These are phyloP conservation scores for Podila horticola DNA, from an alignment of 192 early-diverging fungal genomes.

Conservation along the genomic window DNA sequence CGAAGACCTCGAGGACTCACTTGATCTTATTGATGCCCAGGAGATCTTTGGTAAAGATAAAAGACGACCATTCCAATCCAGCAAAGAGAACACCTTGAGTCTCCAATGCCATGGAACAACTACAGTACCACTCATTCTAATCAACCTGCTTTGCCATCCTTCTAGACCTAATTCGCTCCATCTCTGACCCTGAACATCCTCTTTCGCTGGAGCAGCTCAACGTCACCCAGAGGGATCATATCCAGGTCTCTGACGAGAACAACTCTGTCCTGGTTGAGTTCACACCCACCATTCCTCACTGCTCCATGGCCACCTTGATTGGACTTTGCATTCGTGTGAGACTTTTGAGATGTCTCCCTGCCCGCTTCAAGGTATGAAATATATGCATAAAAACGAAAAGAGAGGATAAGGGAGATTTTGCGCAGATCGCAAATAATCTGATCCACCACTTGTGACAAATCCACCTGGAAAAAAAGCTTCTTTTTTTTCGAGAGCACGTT, in stretches of 20 bases:
- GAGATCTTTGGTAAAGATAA: slow-evolving; percentile 83
- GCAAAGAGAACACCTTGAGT: no score
- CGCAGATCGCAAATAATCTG: not conserved
- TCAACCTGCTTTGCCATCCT: not conserved
- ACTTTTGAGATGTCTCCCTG: slow-evolving; percentile 86
- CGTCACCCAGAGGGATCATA: slow-evolving; percentile 89
- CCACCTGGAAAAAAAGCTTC: not conserved
- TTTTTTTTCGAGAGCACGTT: not conserved
- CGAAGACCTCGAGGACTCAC: slow-evolving; percentile 78
- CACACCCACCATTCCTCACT: slow-evolving; percentile 98
- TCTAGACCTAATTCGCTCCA: slow-evolving; percentile 90
- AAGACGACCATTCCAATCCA: no score
- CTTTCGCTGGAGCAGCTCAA: slow-evolving; percentile 97
- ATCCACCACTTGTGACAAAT: not conserved
- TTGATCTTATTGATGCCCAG: slow-evolving; percentile 83
- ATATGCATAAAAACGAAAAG: not conserved
- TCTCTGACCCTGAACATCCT: slow-evolving; percentile 98
- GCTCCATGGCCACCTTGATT: slow-evolving; percentile 99
- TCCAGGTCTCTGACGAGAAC: slow-evolving; percentile 77
- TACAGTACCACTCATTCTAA: not conserved
- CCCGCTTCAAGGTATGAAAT: slow-evolving; percentile 81
- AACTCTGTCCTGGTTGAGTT: slow-evolving; percentile 85
- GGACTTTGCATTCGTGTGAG: slow-evolving; percentile 96
- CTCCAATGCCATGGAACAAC: no score
- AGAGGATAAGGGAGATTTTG: not conserved